These are phyloP conservation scores for Gossypium schwendimanii DNA, from an alignment of 441 rosid genomes.

Conservation along the genomic window DNA sequence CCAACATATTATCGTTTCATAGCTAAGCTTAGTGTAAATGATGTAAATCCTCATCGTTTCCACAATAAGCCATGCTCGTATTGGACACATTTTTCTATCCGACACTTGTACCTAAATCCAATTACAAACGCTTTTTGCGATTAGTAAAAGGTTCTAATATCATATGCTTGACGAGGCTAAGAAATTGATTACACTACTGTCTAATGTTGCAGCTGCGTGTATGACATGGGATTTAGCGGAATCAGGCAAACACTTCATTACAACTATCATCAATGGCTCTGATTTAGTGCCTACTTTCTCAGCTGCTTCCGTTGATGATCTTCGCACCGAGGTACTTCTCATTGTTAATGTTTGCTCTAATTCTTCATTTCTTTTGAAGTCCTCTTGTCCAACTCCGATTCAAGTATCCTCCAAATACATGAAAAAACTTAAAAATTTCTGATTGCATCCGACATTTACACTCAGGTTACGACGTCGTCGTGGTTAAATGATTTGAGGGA, in stretches of 20 bases:
- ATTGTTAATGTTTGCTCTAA: not conserved
- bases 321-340: constrained; percentile 72
- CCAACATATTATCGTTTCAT: not conserved
- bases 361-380: not conserved
- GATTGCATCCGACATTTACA: not conserved
- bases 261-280: constrained; percentile 77
- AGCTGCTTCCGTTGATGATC: constrained; percentile 79
- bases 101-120: not conserved
- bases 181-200: not conserved
- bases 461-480: constrained; percentile 82
- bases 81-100: not conserved
- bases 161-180: not conserved
- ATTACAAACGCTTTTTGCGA: not conserved
- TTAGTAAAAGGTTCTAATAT: not conserved
- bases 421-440: not conserved
- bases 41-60: too few relatives aligned
- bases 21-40: not conserved
- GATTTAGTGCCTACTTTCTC: constrained; percentile 96
- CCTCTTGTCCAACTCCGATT: not conserved
- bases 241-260: constrained; percentile 83
- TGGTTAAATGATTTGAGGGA: constrained; percentile 92
- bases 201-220: constrained; percentile 74
- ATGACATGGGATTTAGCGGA: constrained; percentile 99
- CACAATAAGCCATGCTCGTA: not conserved
- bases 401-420: not conserved